Base-by-base conservation (phyloP, 164 flowering plant genomes). In the Amborella trichopoda region DNA sequence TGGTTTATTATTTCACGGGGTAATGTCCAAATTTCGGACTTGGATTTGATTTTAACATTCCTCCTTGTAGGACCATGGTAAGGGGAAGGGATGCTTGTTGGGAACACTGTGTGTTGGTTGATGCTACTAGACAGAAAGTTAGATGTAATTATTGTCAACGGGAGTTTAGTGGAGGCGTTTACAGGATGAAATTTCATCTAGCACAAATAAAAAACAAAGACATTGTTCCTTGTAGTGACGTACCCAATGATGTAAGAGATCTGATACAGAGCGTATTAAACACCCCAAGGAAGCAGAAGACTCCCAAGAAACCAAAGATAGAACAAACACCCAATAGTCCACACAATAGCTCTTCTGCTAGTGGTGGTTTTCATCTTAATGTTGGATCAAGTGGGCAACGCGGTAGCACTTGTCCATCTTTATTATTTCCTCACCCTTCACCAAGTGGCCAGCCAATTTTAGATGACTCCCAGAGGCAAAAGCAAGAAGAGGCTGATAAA, bases 1-100 rank as follows among this genome's bases (percentile, higher is more conserved):
- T n/a, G n/a, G n/a, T n/a, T n/a, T n/a, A n/a, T n/a, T n/a, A n/a
- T n/a, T n/a, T n/a, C n/a, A n/a, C n/a, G n/a, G n/a, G n/a, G n/a
- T n/a, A n/a, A n/a, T n/a, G n/a, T n/a, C n/a, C n/a, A n/a, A n/a
- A n/a, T n/a, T n/a, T n/a, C n/a, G n/a, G n/a, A n/a, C n/a, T n/a
- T n/a, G n/a, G n/a, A n/a, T n/a, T n/a, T n/a, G n/a, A n/a, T n/a
- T n/a, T n/a, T n/a, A n/a, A n/a, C n/a, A n/a, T n/a, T n/a, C n/a
- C n/a, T n/a, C n/a, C n/a, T 47, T 43, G 28, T 55, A 65, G 71
- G 58, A 59, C 28, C 26, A 78, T 79, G 88, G 88, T 80, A 26
- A 68, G 88, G 44, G 88, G 81, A 63, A 73, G 78, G 59, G 89
- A 81, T 77, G 78, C 83, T 11, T 77, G 83, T 48, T 77, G 89